Evolutionary conservation across 1,139 yeast genomes (phyloP).

Genomic region (Yamadazyma spencermartinsiae): DNA sequence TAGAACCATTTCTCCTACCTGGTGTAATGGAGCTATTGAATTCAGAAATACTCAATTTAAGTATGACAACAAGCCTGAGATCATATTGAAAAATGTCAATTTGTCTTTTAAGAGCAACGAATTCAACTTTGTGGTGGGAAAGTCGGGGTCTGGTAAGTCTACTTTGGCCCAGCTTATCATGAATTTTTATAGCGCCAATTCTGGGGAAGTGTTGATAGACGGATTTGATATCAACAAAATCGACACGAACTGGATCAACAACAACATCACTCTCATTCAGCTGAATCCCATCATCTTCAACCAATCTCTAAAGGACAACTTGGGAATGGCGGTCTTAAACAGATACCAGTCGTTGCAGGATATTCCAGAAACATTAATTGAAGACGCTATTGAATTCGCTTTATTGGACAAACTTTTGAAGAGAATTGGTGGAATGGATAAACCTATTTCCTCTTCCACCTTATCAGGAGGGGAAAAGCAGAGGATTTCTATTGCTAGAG

Average conservation of each 20-base stretch:
- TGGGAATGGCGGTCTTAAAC: slow-evolving; percentile 45
- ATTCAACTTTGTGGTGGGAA: slow-evolving; percentile 70
- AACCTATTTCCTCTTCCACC: slow-evolving; percentile 48
- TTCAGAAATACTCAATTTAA: slow-evolving; percentile 57
- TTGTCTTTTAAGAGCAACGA: slow-evolving; percentile 46
- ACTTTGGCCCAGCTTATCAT: slow-evolving; percentile 67
- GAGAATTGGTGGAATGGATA: slow-evolving; percentile 56
- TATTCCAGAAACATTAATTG: slow-evolving; percentile 27
- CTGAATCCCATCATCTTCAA: slow-evolving; percentile 69
- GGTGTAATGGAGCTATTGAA: slow-evolving; percentile 44
- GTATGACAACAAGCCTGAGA: slow-evolving; percentile 57
- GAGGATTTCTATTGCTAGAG: slow-evolving; percentile 79
- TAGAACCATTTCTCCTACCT: slow-evolving; percentile 24
- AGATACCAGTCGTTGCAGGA: slow-evolving; percentile 23
- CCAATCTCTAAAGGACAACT: slow-evolving; percentile 62
- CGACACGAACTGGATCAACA: slow-evolving; percentile 53
- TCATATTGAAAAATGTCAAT: slow-evolving; percentile 46
- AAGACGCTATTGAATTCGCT: slow-evolving; percentile 54
- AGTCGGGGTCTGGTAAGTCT: slow-evolving; percentile 92
- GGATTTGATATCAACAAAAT: slow-evolving; percentile 46
- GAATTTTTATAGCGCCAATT: slow-evolving; percentile 50
- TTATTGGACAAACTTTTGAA: slow-evolving; percentile 46
- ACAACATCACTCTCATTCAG: slow-evolving; percentile 69
- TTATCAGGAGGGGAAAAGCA: slow-evolving; percentile 96
- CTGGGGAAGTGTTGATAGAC: slow-evolving; percentile 71